Base-by-base conservation (phyloP, 495 filamentous ascomycete genomes). In the Aspergillus haitiensis region DNA sequence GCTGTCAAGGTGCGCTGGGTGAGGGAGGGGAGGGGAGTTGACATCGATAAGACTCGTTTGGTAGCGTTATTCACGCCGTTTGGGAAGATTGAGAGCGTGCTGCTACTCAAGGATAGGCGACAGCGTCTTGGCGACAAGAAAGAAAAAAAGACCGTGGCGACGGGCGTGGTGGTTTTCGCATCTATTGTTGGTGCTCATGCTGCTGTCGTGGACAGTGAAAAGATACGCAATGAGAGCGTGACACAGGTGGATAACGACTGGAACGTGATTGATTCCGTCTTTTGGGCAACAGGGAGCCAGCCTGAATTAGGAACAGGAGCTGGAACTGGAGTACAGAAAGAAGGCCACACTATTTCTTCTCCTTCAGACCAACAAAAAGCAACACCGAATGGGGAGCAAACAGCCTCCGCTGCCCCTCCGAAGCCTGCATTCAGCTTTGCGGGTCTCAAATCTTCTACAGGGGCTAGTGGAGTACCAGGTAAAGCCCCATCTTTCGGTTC, bases 151-250 rank as follows among this genome's bases (percentile, higher is more conserved):
- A 71, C 78, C 7, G 71, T 79, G 45, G 81, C 76, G 2, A 82
- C 77, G 5, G 83, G 81, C 4, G 76, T 85, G 58, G 67, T 87
- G 6, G 77, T 86, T 18, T 88, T 79, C 65, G 69, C 72, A 0
- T 85, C 83, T 8, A 80, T 87, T 36, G 82, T 87, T 35, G 77
- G 81, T 58, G 84, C 85, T 5, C 82, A 87, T 65, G 74, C 82
- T 5, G 84, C 84, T 6, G 83, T 88, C 6, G 59, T 80, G 58
- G 84, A 86, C 52, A 75, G 77, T 49, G 71, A 75, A 58, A 78
- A 77, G 56, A 72, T 77, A 61, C 64, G 73, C 59, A 61, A 68
- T 50, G 58, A 70, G 49, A 63, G 62, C 27, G 45, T 64, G 31
- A 58, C 54, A 21, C 55, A 54, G 16, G n/a, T 55, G n/a, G 66